phyloP scores from a whole-genome alignment of 257 asterid genomes.

The Ligustrum vulgare region DNA sequence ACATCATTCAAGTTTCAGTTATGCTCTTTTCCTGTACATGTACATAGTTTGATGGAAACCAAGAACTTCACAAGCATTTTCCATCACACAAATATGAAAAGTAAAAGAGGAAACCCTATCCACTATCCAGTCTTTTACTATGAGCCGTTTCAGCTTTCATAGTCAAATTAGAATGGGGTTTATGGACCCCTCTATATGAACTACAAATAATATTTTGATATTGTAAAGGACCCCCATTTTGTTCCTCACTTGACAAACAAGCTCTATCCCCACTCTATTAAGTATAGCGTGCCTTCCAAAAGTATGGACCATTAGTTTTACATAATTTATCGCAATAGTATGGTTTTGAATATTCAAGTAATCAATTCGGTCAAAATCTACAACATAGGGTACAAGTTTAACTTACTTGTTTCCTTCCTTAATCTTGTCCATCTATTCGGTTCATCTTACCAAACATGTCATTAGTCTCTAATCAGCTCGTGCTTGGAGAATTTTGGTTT shows the following conservation, averaged over 20 bases:
- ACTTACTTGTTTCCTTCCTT: not conserved
- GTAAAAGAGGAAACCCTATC: conserved; percentile 11
- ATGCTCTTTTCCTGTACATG: not conserved
- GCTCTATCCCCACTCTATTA: not conserved
- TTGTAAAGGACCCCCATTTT: not conserved
- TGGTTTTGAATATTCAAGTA: conserved; percentile 18
- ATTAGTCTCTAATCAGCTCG: not conserved
- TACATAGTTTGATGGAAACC: not conserved
- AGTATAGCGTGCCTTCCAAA: conserved; percentile 3
- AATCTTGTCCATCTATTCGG: not conserved
- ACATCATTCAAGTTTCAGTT: not conserved
- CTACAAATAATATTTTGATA: conserved; percentile 17
- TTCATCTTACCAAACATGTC: not conserved
- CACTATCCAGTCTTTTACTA: conserved; percentile 23
- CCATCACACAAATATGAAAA: not conserved
- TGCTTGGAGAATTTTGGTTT: not conserved
- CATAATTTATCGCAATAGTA: conserved; percentile 11
- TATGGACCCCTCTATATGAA: not conserved
- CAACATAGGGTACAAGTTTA: not conserved
- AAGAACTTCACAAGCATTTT: conserved; percentile 8
- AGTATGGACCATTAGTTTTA: conserved; percentile 14
- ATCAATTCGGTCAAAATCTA: not conserved
- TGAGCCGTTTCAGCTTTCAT: conserved; percentile 17
- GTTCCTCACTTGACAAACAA: conserved; percentile 13
- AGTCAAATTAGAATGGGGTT: conserved; percentile 21